Percentiles rank a stretch among this genome's conserved stretches.
Evolutionary conservation across 805 yeast genomes (phyloP).

Genomic region (Ogataea henricii): DNA sequence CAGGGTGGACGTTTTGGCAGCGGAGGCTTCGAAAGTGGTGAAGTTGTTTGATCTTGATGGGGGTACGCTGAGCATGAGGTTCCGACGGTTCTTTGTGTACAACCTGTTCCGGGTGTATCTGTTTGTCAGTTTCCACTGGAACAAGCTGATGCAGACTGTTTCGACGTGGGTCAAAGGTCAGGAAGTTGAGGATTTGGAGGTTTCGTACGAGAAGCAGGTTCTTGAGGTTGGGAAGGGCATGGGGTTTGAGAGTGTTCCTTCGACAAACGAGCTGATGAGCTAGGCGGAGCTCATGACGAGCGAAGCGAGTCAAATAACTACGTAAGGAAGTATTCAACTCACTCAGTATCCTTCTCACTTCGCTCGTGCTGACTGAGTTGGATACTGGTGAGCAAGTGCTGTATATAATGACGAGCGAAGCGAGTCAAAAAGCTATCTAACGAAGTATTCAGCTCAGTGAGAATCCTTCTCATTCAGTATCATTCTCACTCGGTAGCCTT

Average conservation of each 20-base stretch:
- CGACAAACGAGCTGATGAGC: slow-evolving; percentile 27
- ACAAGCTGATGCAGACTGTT: slow-evolving; percentile 16
- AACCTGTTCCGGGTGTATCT: slow-evolving; percentile 26
- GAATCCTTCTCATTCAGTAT: too few species aligned
- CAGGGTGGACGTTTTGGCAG: slow-evolving; percentile 62
- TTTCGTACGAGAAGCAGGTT: slow-evolving; percentile 45
- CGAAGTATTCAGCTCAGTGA: too few species aligned
- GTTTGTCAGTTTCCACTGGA: slow-evolving; percentile 26
- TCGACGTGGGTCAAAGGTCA: slow-evolving; percentile 22
- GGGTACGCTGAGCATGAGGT: slow-evolving; percentile 11
- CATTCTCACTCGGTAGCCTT: too few species aligned
- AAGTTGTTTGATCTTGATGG: slow-evolving; percentile 15
- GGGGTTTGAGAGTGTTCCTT: slow-evolving; percentile 42
- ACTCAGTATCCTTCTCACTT: too few species aligned
- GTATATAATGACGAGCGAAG: background rate
- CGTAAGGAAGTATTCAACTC: too few species aligned
- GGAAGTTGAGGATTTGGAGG: slow-evolving; percentile 43
- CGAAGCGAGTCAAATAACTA: too few species aligned
- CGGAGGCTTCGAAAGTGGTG: slow-evolving; percentile 46
- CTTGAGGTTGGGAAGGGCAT: slow-evolving; percentile 43
- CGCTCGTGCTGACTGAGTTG: too few species aligned
- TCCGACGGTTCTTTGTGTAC: slow-evolving; percentile 21
- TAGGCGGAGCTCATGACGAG: too few species aligned
- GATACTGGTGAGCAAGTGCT: background rate
- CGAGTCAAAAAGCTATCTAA: too few species aligned